These are phyloP conservation scores for Cutaneotrichosporon cyanovorans DNA, from an alignment of 1,284 basidiomycete genomes.

Conservation along the genomic window DNA sequence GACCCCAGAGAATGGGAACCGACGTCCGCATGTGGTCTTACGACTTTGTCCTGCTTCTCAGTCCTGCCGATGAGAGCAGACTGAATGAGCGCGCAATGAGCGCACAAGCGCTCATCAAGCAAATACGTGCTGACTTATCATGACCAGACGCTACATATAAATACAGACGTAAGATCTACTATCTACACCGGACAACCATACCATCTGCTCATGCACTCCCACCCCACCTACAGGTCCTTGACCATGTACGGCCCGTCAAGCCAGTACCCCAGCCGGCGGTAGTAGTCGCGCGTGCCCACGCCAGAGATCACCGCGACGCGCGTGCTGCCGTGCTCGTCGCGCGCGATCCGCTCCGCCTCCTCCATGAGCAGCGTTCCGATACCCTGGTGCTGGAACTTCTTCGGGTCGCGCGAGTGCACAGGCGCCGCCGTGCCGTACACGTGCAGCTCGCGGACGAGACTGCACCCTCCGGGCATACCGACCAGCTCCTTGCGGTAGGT, in stretches of 20 bases:
- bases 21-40: no score
- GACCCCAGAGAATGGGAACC: no score
- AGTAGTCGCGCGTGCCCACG: slow-evolving; percentile 91
- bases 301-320: slow-evolving; percentile 87
- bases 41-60: no score
- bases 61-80: no score
- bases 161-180: no score
- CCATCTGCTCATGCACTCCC: neutral
- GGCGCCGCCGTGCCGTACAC: slow-evolving; percentile 99
- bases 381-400: slow-evolving; percentile 97
- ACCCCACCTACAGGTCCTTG: slow-evolving; percentile 50
- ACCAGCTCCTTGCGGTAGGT: slow-evolving; percentile 93
- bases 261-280: slow-evolving; percentile 83
- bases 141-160: no score
- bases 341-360: slow-evolving; percentile 96
- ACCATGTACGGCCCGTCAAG: slow-evolving; percentile 97
- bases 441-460: slow-evolving; percentile 92
- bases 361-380: slow-evolving; percentile 98
- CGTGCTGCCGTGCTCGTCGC: slow-evolving; percentile 87
- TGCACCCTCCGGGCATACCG: slow-evolving; percentile 68
- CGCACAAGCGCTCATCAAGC: no score
- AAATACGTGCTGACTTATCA: no score
- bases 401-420: slow-evolving; percentile 93
- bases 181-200: no score
- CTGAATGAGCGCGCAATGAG: no score